These are phyloP conservation scores for Fistulina hepatica DNA, from an alignment of 1,284 basidiomycete species.

Conservation along the genomic window DNA sequence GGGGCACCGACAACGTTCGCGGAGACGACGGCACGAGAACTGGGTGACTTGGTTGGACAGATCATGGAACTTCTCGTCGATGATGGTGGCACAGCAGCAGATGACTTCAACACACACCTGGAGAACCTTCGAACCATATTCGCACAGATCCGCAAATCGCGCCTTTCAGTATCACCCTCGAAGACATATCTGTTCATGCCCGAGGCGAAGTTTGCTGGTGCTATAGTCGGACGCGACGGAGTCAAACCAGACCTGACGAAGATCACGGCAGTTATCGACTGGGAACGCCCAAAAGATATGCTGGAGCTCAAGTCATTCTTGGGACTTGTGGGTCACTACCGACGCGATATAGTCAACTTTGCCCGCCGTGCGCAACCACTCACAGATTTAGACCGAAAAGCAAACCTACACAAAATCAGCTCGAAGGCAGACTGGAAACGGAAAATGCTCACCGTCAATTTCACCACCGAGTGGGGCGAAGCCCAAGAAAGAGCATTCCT, in stretches of 20 bases:
- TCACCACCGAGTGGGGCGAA: slow-evolving; percentile 19
- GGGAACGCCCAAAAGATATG: slow-evolving; percentile 21
- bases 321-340: slow-evolving; percentile 21
- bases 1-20: slow-evolving; percentile 30
- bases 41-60: slow-evolving; percentile 23
- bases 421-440: slow-evolving; percentile 17
- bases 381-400: slow-evolving; percentile 17
- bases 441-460: slow-evolving; percentile 14
- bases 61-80: slow-evolving; percentile 26
- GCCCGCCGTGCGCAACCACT: slow-evolving; percentile 22
- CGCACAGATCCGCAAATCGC: slow-evolving; percentile 12
- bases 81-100: slow-evolving; percentile 20
- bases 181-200: slow-evolving; percentile 25
- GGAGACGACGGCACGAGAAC: slow-evolving; percentile 20
- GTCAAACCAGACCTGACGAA: slow-evolving; percentile 24
- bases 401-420: slow-evolving; percentile 16
- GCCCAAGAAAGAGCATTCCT: slow-evolving; percentile 23
- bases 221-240: slow-evolving; percentile 20
- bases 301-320: slow-evolving; percentile 20
- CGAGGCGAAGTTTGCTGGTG: slow-evolving; percentile 24
- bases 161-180: slow-evolving; percentile 23
- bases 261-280: slow-evolving; percentile 26
- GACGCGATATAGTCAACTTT: slow-evolving; percentile 22
- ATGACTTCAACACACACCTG: slow-evolving; percentile 20
- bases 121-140: slow-evolving; percentile 17